Percentiles rank a stretch among this genome's conserved stretches.
Evolutionary conservation across 768 basidiomycete species (phyloP).

Genomic region (Podaxis pistillaris): DNA sequence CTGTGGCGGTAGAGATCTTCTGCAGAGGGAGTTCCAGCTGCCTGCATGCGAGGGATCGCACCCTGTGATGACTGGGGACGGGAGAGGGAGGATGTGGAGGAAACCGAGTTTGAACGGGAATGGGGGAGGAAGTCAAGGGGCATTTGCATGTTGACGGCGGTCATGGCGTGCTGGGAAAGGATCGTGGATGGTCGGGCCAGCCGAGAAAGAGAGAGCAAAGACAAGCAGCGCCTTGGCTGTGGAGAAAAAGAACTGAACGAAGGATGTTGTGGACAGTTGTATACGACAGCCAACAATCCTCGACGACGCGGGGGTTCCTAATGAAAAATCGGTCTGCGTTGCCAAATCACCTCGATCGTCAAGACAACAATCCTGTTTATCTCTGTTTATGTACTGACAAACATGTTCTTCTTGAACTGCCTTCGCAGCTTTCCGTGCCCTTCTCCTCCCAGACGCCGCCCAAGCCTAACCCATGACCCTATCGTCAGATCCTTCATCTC

Average conservation of each 20-base stretch:
- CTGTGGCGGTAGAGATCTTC: conserved; percentile 75
- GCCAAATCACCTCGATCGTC: conserved; percentile 38
- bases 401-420: conserved; percentile 75
- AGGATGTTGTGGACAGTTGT: conserved; percentile 22
- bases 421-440: conserved; percentile 55
- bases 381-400: conserved; percentile 44
- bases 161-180: conserved; percentile 42
- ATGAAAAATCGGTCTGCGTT: conserved; percentile 28
- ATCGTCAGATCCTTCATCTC: conserved; percentile 77
- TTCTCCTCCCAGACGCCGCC: conserved; percentile 53
- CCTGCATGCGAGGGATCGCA: conserved; percentile 49
- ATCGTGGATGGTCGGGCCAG: conserved; percentile 53
- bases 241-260: conserved; percentile 21
- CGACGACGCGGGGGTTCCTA: conserved; percentile 23
- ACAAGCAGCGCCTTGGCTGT: conserved; percentile 21
- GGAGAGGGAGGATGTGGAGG: conserved; percentile 70
- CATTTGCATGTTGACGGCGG: conserved; percentile 74
- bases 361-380: conserved; percentile 37
- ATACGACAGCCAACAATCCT: conserved; percentile 1
- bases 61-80: conserved; percentile 81
- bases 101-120: conserved; percentile 77
- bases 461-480: conserved; percentile 67
- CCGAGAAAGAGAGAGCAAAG: conserved; percentile 34
- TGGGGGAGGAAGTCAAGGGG: conserved; percentile 77
- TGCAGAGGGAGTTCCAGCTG: conserved; percentile 45